Conservation (phyloP, 2,329 filamentous ascomycete species). For the Scleromitrula shiraiana region DNA sequence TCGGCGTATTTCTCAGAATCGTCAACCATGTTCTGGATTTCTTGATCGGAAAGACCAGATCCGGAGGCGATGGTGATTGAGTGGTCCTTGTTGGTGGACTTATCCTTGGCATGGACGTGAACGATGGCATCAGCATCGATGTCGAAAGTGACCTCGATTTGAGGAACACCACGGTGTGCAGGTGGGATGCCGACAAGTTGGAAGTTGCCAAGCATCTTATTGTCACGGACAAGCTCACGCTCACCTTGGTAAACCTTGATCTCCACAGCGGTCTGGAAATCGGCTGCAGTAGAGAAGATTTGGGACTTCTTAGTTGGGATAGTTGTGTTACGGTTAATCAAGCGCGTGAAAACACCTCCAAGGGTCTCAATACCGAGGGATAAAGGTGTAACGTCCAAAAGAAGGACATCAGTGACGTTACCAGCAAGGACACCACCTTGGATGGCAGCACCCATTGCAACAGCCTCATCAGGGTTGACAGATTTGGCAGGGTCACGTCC, state of each 20-base stretch:
- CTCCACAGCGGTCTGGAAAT: conserved; percentile 97
- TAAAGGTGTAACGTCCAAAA: conserved; percentile 91
- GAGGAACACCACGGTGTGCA: conserved; percentile 90
- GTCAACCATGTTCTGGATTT: conserved; percentile 96
- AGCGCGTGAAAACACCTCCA: conserved; percentile 91
- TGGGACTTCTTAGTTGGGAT: conserved; percentile 99
- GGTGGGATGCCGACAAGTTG: conserved; percentile 96
- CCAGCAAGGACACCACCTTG: conserved; percentile 95
- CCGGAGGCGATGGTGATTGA: conserved; percentile 98
- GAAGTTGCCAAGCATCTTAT: conserved; percentile 99
- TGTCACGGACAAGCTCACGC: conserved; percentile 97
- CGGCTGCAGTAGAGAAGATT: conserved; percentile 93
- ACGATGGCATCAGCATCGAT: conserved; percentile 98
- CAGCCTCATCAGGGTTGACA: conserved; percentile 96
- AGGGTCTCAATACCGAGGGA: conserved; percentile 98
- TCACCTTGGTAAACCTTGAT: conserved; percentile 99
- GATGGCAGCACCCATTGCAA: conserved; percentile 93
- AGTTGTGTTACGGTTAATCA: conserved; percentile 99
- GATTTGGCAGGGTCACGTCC: conserved; percentile 95
- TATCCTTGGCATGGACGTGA: conserved; percentile 97
- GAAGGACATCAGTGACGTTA: conserved; percentile 91
- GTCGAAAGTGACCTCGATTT: conserved; percentile 97
- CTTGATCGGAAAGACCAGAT: conserved; percentile 86
- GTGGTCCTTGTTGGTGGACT: conserved; percentile 99
- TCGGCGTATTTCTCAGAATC: conserved; percentile 97